Conservation (phyloP, 164 flowering plant species). For the Saururus chinensis region DNA sequence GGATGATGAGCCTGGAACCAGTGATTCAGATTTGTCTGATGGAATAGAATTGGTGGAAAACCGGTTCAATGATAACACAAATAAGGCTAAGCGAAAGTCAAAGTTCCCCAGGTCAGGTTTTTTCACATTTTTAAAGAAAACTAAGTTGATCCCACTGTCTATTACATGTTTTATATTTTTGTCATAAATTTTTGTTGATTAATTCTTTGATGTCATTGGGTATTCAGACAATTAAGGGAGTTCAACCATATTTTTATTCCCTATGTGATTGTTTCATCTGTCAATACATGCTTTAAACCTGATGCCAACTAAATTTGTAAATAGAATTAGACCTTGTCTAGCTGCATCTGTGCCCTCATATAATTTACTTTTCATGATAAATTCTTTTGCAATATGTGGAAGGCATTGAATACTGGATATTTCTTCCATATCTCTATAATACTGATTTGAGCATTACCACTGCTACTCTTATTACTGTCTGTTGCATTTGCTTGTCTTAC, state of each 20-base stretch:
- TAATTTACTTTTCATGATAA: too few relatives aligned
- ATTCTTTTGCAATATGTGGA: neutral
- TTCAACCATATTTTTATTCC: neutral
- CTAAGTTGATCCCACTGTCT: neutral
- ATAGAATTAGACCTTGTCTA: too few relatives aligned
- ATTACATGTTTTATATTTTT: neutral
- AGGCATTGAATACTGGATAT: neutral
- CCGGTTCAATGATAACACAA: conserved; percentile 17
- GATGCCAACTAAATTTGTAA: neutral
- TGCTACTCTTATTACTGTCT: too few relatives aligned
- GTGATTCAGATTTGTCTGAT: conserved; percentile 50
- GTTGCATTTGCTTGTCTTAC: neutral
- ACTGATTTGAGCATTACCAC: neutral
- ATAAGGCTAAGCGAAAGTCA: conserved; percentile 18
- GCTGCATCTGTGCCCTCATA: too few relatives aligned
- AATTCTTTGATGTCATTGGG: neutral
- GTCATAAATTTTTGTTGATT: neutral
- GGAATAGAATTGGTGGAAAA: conserved; percentile 41
- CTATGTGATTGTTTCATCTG: neutral
- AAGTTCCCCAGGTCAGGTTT: conserved; percentile 49
- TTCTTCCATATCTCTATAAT: too few relatives aligned
- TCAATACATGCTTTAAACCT: neutral
- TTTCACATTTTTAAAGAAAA: neutral
- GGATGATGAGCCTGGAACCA: conserved; percentile 30
- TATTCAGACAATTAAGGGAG: neutral